Conservation (phyloP, 2,329 filamentous ascomycete genomes). For the Fusarium sp. region DNA sequence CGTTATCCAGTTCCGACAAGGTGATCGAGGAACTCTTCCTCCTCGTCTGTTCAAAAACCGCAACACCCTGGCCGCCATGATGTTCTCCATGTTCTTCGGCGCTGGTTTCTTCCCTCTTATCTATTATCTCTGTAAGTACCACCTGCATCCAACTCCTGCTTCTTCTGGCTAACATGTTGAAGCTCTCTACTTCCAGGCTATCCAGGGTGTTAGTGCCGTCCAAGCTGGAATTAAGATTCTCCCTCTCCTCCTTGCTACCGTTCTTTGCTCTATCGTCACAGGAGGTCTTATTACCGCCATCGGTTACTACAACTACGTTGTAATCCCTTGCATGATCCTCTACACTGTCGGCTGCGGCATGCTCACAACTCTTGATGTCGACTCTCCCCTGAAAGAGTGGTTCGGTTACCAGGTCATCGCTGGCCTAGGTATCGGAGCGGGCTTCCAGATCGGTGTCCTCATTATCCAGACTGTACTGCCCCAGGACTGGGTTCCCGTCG, state of each 20-base stretch:
- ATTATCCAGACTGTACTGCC: slow-evolving; percentile 66
- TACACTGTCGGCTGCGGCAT: slow-evolving; percentile 65
- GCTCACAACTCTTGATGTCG: slow-evolving; percentile 64
- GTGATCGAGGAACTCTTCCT: slow-evolving; percentile 61
- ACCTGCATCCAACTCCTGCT: background rate
- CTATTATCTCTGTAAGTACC: slow-evolving; percentile 64
- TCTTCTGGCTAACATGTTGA: slow-evolving; percentile 24
- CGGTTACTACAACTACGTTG: slow-evolving; percentile 59
- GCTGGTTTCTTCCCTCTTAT: slow-evolving; percentile 66
- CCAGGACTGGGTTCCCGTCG: slow-evolving; percentile 63
- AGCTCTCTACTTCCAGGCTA: slow-evolving; percentile 68
- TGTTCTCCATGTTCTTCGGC: slow-evolving; percentile 64
- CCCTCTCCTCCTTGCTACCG: slow-evolving; percentile 65
- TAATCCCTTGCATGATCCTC: slow-evolving; percentile 58
- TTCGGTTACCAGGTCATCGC: slow-evolving; percentile 70
- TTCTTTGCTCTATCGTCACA: slow-evolving; percentile 61
- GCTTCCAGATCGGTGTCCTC: slow-evolving; percentile 63
- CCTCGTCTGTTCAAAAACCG: slow-evolving; percentile 61
- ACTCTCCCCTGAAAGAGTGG: slow-evolving; percentile 64
- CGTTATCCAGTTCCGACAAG: slow-evolving; percentile 59
- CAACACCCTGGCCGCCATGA: slow-evolving; percentile 56
- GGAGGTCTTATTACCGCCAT: slow-evolving; percentile 59
- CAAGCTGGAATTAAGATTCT: slow-evolving; percentile 68
- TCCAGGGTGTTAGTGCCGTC: slow-evolving; percentile 65
- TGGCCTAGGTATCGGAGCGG: slow-evolving; percentile 65